Percentiles rank a stretch among this genome's conserved stretches.
These are phyloP conservation scores for Cyathus striatus DNA, from an alignment of 768 basidiomycete species.

Conservation along the genomic window DNA sequence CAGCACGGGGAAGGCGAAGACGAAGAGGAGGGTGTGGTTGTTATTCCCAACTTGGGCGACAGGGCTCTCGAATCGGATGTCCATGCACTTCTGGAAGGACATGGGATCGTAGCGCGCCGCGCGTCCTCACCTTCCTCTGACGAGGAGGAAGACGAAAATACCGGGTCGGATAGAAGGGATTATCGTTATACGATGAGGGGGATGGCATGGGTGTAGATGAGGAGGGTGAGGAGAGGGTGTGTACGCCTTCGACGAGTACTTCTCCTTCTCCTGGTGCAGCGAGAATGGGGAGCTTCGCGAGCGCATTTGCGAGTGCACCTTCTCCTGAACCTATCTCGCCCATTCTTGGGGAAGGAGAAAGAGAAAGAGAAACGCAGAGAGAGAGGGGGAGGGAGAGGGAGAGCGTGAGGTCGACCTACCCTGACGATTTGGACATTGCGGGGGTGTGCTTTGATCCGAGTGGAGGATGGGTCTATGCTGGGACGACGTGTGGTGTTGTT, in stretches of 20 bases:
- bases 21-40: constrained; percentile 45
- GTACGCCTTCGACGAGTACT: constrained; percentile 18
- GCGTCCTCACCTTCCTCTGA: not conserved
- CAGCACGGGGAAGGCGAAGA: too few species aligned
- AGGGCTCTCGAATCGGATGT: constrained; percentile 47
- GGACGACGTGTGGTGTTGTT: constrained; percentile 57
- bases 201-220: constrained; percentile 41
- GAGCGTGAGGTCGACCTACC: too few species aligned
- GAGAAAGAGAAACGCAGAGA: too few species aligned
- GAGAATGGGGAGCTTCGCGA: constrained; percentile 8
- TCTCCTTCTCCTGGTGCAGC: constrained; percentile 29
- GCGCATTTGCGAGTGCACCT: constrained; percentile 8
- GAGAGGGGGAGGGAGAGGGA: too few species aligned
- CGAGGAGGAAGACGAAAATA: constrained; percentile 3
- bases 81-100: constrained; percentile 9
- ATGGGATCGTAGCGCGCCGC: constrained; percentile 3
- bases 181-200: constrained; percentile 1
- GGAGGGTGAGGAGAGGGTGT: constrained; percentile 50
- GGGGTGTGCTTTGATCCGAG: constrained; percentile 71
- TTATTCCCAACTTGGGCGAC: constrained; percentile 53
- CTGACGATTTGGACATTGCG: constrained; percentile 54
- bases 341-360: too few species aligned
- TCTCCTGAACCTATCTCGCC: too few species aligned
- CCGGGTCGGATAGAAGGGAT: not conserved
- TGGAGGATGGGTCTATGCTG: constrained; percentile 66